These are phyloP conservation scores for Talaromyces thailandensis DNA, from an alignment of 495 filamentous ascomycete species.

Conservation along the genomic window DNA sequence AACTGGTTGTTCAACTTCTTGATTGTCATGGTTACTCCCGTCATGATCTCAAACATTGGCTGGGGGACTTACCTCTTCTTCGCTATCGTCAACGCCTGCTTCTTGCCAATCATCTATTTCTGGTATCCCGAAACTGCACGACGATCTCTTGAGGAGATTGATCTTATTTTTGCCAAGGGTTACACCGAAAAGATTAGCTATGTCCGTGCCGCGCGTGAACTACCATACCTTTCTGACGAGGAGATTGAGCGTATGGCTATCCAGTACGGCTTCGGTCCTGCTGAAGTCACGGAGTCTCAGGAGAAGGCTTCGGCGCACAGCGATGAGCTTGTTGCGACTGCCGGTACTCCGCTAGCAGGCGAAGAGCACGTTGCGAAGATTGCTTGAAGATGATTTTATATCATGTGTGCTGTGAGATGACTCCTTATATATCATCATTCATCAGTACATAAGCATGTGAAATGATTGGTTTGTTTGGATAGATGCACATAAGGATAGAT, in stretches of 20 bases:
- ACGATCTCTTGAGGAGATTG: constrained; percentile 70
- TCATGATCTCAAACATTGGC: constrained; percentile 56
- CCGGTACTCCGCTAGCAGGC: background rate
- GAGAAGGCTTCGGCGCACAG: background rate
- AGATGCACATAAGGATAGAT: background rate
- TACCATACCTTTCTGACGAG: constrained; percentile 55
- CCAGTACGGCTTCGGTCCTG: constrained; percentile 45
- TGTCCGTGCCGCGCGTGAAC: constrained; percentile 57
- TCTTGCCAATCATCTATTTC: constrained; percentile 67
- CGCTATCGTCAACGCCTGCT: constrained; percentile 57
- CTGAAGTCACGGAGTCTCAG: background rate
- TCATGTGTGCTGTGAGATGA: background rate
- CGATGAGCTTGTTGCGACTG: background rate
- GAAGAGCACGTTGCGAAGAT: background rate
- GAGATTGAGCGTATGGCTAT: constrained; percentile 56
- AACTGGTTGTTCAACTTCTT: constrained; percentile 82
- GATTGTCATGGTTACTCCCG: constrained; percentile 73
- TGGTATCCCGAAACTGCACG: constrained; percentile 68
- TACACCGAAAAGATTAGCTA: constrained; percentile 66
- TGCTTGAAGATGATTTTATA: background rate
- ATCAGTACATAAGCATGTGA: background rate
- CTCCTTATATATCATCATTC: background rate
- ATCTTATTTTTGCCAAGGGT: constrained; percentile 75
- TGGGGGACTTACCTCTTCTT: constrained; percentile 82
- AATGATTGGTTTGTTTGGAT: background rate